Conservation (phyloP, 2,329 filamentous ascomycete genomes). For the Colletotrichum truncatum region DNA sequence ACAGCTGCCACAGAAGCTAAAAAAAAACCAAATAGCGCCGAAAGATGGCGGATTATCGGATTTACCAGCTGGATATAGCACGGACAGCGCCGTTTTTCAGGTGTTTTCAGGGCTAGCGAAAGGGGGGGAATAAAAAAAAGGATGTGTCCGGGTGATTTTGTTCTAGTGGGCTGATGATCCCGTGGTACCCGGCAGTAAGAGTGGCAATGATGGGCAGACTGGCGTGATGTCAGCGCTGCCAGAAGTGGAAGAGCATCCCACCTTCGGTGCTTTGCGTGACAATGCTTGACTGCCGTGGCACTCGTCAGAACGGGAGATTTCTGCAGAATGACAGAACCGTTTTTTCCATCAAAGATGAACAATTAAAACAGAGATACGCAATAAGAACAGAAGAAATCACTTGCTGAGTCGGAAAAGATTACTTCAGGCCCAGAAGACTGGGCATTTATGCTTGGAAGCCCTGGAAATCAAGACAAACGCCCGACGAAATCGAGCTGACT, state of each 20-base stretch:
- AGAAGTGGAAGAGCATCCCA: conserved; percentile 15
- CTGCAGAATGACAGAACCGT: too few relatives aligned
- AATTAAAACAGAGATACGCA: too few relatives aligned
- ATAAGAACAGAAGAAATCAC: background rate
- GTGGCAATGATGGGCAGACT: conserved; percentile 17
- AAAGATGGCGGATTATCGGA: too few relatives aligned
- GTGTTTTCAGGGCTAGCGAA: background rate
- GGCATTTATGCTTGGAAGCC: too few relatives aligned
- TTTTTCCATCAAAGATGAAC: too few relatives aligned
- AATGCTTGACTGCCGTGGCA: background rate
- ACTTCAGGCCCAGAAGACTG: too few relatives aligned
- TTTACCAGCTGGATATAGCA: background rate
- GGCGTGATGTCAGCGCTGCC: conserved; percentile 8
- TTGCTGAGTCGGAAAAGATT: too few relatives aligned
- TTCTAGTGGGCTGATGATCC: conserved; percentile 9
- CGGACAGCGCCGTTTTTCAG: background rate
- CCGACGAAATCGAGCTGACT: background rate
- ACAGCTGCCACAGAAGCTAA: background rate
- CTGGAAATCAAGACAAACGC: too few relatives aligned
- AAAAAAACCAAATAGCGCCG: background rate
- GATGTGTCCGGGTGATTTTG: conserved; percentile 8
- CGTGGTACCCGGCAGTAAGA: background rate
- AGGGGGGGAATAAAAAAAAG: too few relatives aligned
- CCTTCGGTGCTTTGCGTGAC: conserved; percentile 3
- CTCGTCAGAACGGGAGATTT: conserved; percentile 3